Conservation (phyloP, 78 protist genomes). For the Dictyostelium brefeldianum region DNA sequence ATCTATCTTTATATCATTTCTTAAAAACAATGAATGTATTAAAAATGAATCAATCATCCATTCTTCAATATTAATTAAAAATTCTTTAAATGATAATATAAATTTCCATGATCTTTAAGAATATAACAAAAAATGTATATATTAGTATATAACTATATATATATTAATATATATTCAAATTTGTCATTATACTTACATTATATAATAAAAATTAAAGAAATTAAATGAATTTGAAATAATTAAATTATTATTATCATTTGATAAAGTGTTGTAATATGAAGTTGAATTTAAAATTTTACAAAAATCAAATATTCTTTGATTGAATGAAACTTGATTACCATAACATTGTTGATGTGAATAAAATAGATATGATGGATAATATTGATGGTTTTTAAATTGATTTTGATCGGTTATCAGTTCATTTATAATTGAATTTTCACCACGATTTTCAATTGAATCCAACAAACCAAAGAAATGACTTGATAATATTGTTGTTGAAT, state of each 20-base stretch:
- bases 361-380: neutral
- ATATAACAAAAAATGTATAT: neutral
- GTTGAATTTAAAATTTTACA: neutral
- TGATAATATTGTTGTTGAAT: neutral
- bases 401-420: neutral
- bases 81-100: neutral
- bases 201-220: neutral
- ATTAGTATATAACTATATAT: neutral
- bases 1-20: neutral
- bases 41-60: conserved; percentile 10
- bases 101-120: neutral
- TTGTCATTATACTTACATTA: neutral
- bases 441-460: neutral
- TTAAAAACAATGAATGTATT: neutral
- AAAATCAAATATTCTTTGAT: neutral
- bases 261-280: neutral
- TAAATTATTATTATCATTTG: neutral
- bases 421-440: neutral
- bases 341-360: neutral
- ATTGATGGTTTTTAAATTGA: neutral
- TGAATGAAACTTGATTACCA: neutral
- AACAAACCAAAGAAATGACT: neutral
- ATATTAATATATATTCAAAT: too few species aligned
- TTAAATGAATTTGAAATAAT: neutral
- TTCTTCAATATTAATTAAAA: conserved; percentile 1